Evolutionary conservation across 2,329 filamentous ascomycete genomes (phyloP).

Genomic region (Lasiodiplodia theobromae): DNA sequence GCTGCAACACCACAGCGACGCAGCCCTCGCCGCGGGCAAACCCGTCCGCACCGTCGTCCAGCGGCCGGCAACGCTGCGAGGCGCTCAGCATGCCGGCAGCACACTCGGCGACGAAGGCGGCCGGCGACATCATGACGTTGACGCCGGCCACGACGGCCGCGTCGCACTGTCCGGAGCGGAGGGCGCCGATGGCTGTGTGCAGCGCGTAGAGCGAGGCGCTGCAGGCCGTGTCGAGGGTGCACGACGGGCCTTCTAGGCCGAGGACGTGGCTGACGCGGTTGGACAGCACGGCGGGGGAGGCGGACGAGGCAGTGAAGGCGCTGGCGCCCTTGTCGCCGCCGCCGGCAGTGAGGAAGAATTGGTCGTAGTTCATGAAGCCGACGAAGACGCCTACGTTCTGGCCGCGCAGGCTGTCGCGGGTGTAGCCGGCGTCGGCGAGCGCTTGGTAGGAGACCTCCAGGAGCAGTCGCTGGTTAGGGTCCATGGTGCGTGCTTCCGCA

Average conservation of each 20-base stretch:
- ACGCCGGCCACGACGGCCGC: conserved; percentile 29
- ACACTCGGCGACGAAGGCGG: conserved; percentile 4
- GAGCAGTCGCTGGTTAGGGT: conserved; percentile 38
- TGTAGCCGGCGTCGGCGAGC: conserved; percentile 46
- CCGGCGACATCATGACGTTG: conserved; percentile 10
- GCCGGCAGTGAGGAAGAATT: conserved; percentile 2
- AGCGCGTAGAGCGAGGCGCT: conserved; percentile 38
- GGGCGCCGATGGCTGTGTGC: conserved; percentile 39
- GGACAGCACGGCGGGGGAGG: conserved; percentile 33
- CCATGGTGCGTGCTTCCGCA: conserved; percentile 37
- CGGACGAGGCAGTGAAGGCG: neutral
- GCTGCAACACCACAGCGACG: neutral
- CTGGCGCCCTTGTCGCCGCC: neutral
- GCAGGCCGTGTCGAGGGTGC: conserved; percentile 45
- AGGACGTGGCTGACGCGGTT: conserved; percentile 44
- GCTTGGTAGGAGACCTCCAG: conserved; percentile 46
- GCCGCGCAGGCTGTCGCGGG: conserved; percentile 36
- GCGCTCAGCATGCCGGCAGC: conserved; percentile 32
- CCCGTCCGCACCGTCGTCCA: conserved; percentile 37
- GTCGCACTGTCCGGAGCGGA: conserved; percentile 34
- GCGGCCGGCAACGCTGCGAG: conserved; percentile 34
- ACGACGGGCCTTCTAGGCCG: conserved; percentile 39
- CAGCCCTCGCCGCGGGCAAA: conserved; percentile 38
- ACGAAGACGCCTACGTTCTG: conserved; percentile 37
- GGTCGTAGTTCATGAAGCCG: conserved; percentile 35